Evolutionary conservation across 495 filamentous ascomycete genomes (phyloP).

Genomic region (Penicillium alfredii): DNA sequence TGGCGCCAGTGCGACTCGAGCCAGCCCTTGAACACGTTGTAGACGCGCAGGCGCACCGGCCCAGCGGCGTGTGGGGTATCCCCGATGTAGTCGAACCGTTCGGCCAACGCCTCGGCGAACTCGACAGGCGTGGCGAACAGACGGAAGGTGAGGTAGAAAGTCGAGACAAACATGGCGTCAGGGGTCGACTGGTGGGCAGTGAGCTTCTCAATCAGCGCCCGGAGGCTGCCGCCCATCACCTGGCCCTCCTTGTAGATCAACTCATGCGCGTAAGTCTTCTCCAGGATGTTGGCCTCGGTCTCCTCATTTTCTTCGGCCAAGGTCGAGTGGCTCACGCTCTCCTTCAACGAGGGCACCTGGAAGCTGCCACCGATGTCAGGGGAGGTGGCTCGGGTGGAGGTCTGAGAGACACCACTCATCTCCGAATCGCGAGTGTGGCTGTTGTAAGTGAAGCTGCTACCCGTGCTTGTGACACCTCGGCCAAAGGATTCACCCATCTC

Average conservation of each 20-base stretch:
- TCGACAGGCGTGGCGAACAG: conserved; percentile 80
- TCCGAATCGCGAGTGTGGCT: conserved; percentile 74
- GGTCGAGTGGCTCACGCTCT: conserved; percentile 51
- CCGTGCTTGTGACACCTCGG: conserved; percentile 46
- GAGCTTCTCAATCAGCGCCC: conserved; percentile 86
- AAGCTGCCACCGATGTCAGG: conserved; percentile 55
- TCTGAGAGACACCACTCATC: conserved; percentile 69
- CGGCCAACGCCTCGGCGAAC: conserved; percentile 74
- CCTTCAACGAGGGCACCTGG: conserved; percentile 47
- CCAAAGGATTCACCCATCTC: conserved; percentile 36
- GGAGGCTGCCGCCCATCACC: conserved; percentile 85
- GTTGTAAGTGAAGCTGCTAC: conserved; percentile 67
- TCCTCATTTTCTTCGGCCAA: conserved; percentile 71
- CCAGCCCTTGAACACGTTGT: conserved; percentile 97
- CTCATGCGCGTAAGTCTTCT: conserved; percentile 85
- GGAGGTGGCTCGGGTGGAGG: conserved; percentile 85
- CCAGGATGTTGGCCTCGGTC: conserved; percentile 70
- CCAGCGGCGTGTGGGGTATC: conserved; percentile 65
- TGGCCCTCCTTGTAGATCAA: conserved; percentile 92
- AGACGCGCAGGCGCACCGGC: conserved; percentile 84
- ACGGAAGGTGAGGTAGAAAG: conserved; percentile 96
- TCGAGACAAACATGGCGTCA: conserved; percentile 84
- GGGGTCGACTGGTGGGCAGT: conserved; percentile 92
- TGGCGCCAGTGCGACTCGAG: conserved; percentile 92
- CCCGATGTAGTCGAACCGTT: conserved; percentile 86